Evolutionary conservation across 441 rosid genomes (phyloP).

Genomic region (Iberis amara): DNA sequence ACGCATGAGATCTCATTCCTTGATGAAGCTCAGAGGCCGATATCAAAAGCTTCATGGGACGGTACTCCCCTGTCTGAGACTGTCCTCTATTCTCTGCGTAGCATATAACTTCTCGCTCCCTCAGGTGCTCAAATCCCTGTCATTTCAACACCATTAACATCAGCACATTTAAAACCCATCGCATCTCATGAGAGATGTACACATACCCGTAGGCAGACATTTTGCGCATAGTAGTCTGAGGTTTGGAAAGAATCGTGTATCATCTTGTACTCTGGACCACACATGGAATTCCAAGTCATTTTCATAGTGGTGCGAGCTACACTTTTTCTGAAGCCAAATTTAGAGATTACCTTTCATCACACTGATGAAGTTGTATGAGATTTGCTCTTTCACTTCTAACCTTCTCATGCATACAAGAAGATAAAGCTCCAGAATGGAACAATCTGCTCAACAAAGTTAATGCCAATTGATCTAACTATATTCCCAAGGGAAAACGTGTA

Average conservation of each 20-base stretch:
- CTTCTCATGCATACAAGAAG: constrained; percentile 82
- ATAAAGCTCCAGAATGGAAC: constrained; percentile 87
- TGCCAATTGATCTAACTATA: constrained; percentile 3
- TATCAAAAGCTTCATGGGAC: constrained; percentile 67
- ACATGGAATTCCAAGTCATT: constrained; percentile 8
- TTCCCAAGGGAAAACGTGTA: constrained; percentile 7
- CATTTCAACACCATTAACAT: constrained; percentile 20
- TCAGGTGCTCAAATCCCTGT: constrained; percentile 87
- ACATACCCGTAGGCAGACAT: constrained; percentile 69
- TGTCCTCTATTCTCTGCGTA: constrained; percentile 62
- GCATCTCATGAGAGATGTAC: constrained; percentile 18
- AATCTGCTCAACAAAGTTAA: constrained; percentile 46
- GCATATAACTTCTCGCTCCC: constrained; percentile 61
- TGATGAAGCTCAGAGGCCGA: constrained; percentile 62
- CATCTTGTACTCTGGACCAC: constrained; percentile 72
- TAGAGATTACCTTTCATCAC: constrained; percentile 70
- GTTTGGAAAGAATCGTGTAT: constrained; percentile 75
- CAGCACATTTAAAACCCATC: constrained; percentile 6
- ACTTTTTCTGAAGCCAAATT: constrained; percentile 18
- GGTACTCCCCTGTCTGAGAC: constrained; percentile 67
- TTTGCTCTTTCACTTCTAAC: constrained; percentile 82
- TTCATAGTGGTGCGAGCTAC: background rate
- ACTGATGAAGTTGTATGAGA: constrained; percentile 69
- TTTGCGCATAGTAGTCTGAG: constrained; percentile 61
- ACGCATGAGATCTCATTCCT: constrained; percentile 68